A percentile compares a stretch with the other conserved stretches of the same genome.
These are phyloP conservation scores for Colletotrichum gigasporum DNA, from an alignment of 2,329 filamentous ascomycete genomes.

Conservation along the genomic window DNA sequence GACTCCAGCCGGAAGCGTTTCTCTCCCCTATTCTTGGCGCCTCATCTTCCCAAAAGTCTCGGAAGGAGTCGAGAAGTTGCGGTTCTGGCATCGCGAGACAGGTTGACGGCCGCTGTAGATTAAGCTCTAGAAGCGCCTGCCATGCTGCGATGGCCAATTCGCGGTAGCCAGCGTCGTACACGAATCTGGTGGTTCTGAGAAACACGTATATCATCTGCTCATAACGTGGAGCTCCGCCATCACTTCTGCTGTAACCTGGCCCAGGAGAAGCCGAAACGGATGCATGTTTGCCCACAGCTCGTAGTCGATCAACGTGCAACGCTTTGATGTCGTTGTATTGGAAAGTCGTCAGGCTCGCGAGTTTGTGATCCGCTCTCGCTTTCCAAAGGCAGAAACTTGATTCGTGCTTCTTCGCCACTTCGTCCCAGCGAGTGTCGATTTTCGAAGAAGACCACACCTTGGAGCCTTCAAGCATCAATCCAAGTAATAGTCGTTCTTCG, in stretches of 20 bases:
- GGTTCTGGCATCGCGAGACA: constrained; percentile 34
- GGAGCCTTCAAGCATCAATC: constrained; percentile 78
- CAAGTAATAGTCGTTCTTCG: constrained; percentile 70
- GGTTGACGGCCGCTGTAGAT: constrained; percentile 64
- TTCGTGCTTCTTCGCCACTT: constrained; percentile 62
- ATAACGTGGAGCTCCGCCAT: constrained; percentile 34
- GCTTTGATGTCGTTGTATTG: constrained; percentile 72
- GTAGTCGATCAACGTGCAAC: constrained; percentile 65
- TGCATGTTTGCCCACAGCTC: not conserved
- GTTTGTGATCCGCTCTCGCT: constrained; percentile 76
- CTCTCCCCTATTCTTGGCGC: constrained; percentile 79
- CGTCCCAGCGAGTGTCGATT: constrained; percentile 27
- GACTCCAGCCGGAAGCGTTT: constrained; percentile 75
- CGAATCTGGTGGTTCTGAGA: constrained; percentile 76
- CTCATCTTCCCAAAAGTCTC: constrained; percentile 90
- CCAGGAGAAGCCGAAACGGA: constrained; percentile 16
- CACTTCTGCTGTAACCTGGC: not conserved
- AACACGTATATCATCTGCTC: constrained; percentile 74
- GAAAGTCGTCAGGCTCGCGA: constrained; percentile 74
- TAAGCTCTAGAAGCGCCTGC: constrained; percentile 83
- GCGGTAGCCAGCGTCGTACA: constrained; percentile 79
- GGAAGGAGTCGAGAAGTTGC: constrained; percentile 56
- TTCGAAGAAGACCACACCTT: constrained; percentile 69
- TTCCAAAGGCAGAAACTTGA: constrained; percentile 75
- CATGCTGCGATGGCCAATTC: constrained; percentile 83